Evolutionary conservation across 225 moss, liverwort and hornwort genomes (phyloP).

Genomic region (Takakia lepidozioides): DNA sequence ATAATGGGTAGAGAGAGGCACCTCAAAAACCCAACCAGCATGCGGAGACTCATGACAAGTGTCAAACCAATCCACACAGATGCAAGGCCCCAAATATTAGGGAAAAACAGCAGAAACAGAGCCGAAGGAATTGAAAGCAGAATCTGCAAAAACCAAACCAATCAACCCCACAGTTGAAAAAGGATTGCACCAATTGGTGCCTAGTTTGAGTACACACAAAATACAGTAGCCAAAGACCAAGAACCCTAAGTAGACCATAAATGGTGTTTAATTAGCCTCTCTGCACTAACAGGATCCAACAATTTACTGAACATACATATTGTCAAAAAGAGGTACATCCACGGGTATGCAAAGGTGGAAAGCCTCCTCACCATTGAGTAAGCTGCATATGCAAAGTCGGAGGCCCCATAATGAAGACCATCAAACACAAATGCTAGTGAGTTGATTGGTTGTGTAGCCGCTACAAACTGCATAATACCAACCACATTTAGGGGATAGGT

Average conservation of each 20-base stretch:
- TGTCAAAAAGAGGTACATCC: not conserved
- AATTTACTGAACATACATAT: too few relatives aligned
- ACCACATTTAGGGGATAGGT: too few relatives aligned
- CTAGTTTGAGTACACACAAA: too few relatives aligned
- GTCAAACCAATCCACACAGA: slow-evolving; percentile 39
- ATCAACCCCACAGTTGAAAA: too few relatives aligned
- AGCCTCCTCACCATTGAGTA: slow-evolving; percentile 68
- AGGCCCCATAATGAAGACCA: slow-evolving; percentile 83
- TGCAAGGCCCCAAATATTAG: slow-evolving; percentile 32
- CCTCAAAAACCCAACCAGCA: slow-evolving; percentile 40
- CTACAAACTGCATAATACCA: slow-evolving; percentile 92
- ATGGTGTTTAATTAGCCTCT: too few relatives aligned
- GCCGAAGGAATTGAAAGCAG: slow-evolving; percentile 25
- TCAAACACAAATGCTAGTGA: slow-evolving; percentile 94
- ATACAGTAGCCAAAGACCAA: too few relatives aligned
- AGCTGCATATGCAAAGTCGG: slow-evolving; percentile 78
- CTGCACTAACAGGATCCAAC: too few relatives aligned
- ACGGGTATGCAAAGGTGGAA: not conserved
- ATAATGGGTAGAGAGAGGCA: slow-evolving; percentile 2
- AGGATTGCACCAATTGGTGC: too few relatives aligned
- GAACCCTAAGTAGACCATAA: too few relatives aligned
- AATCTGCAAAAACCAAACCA: too few relatives aligned
- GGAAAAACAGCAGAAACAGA: slow-evolving; percentile 20
- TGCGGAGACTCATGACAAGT: slow-evolving; percentile 33
- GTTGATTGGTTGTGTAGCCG: slow-evolving; percentile 82